These are phyloP conservation scores for Komagataella kurtzmanii DNA, from an alignment of 805 yeast genomes.

Conservation along the genomic window DNA sequence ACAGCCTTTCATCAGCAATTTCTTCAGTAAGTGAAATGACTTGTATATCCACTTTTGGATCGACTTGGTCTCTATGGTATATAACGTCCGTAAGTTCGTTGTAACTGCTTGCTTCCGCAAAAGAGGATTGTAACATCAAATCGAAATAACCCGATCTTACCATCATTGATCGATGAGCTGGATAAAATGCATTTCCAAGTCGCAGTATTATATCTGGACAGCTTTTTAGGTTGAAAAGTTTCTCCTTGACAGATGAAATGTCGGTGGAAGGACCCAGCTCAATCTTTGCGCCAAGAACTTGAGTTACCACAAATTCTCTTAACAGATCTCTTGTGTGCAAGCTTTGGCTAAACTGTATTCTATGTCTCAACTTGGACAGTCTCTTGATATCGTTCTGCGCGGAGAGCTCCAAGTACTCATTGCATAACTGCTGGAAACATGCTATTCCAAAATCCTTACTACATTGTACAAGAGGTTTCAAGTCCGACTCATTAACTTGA, in stretches of 20 bases:
- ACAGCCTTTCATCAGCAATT: conserved; percentile 14
- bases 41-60: conserved; percentile 1
- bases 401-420: background rate
- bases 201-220: conserved; percentile 36
- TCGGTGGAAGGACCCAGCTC: background rate
- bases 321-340: conserved; percentile 23
- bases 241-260: conserved; percentile 11
- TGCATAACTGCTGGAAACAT: background rate
- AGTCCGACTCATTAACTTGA: background rate
- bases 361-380: conserved; percentile 18
- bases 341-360: conserved; percentile 17
- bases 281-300: background rate
- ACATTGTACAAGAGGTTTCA: background rate
- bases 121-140: conserved; percentile 44
- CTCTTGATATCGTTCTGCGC: conserved; percentile 1
- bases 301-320: conserved; percentile 13
- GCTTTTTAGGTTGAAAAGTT: conserved; percentile 11
- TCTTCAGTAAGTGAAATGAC: conserved; percentile 2
- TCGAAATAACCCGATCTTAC: conserved; percentile 51
- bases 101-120: conserved; percentile 17
- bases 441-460: background rate
- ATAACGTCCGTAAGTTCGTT: conserved; percentile 7
- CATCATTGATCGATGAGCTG: conserved; percentile 51
- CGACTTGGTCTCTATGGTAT: background rate
- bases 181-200: conserved; percentile 29